Evolutionary conservation across 305 asterid species (phyloP), one percentile per base, ranked within the genome.

Genomic region (Ilex paraguariensis): DNA sequence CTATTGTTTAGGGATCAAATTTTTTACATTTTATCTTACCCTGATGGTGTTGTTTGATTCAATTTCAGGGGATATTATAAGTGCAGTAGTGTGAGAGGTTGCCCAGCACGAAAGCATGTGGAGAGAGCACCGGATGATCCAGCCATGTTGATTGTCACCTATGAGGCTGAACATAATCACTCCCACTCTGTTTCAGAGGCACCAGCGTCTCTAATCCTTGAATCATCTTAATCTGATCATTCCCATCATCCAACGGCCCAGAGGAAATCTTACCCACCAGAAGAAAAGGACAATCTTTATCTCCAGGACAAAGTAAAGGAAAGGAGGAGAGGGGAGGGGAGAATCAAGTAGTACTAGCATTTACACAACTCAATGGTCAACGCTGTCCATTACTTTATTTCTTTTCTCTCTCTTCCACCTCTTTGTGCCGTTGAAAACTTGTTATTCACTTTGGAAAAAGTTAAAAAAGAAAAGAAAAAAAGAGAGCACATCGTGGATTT

Each of bases 101-200:
- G 98, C 72, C 98, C 98, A 78, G 96, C 98, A 57, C 82, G 95
- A 39, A 91, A 91, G 66, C 98, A 91, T 60, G 98, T 91, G 66
- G 98, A 91, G 70, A 77, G 91, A 81, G 95, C 70, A 21, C 52
- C 52, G 60, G 65, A 59, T 40, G 70, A 66, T 59, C 54, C 65
- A 59, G 50, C 58, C 15, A 59, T 66, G 59, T 13, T 66, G 30
- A 66, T 66, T 52, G 70, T 66, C 6, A 66, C 70, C 21, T 66
- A 58, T 51, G 70, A 66, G 33, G 70, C 59, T 13, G 65, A 66
- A 11, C 70, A 58, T 32, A 53, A 58, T 54, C 70, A 66, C 14
- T n/a, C 53, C 2, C 58, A 33, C 3, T 50, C 65, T 3, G 21
- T 59, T 10, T n/a, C 54, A 28, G 54, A 66, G 5, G 28, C 48